Percentiles rank a stretch among this genome's conserved stretches.
Conservation (phyloP, 1,284 basidiomycete genomes). For the Leccinum fuscescens region DNA sequence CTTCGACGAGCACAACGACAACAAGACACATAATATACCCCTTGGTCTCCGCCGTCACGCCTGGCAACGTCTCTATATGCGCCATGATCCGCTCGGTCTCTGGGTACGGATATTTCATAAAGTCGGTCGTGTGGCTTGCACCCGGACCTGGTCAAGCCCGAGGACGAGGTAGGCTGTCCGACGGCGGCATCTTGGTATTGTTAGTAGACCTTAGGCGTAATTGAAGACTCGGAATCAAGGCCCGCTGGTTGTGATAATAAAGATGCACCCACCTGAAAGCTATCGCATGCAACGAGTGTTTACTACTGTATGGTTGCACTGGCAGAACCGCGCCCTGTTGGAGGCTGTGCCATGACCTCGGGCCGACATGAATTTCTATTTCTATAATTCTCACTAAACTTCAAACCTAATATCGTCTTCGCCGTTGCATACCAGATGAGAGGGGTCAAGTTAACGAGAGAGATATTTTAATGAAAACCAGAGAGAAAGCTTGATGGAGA, state of each 20-base stretch:
- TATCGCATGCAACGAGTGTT: background rate
- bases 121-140: conserved; percentile 3
- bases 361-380: background rate
- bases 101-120: conserved; percentile 21
- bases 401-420: background rate
- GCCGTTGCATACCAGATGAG: background rate
- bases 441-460: background rate
- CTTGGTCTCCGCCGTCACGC: conserved; percentile 25
- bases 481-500: background rate
- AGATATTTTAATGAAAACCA: background rate
- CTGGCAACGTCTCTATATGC: conserved; percentile 16
- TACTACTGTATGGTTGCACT: too few species aligned
- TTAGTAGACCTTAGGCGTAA: background rate
- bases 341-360: background rate
- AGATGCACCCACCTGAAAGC: background rate
- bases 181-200: conserved; percentile 3
- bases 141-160: background rate
- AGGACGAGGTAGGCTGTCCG: conserved; percentile 4
- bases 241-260: background rate
- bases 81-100: conserved; percentile 5
- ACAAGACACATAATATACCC: conserved; percentile 11
- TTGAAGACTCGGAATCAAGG: background rate
- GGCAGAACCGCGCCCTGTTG: background rate
- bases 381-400: background rate
- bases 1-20: background rate